Conservation (phyloP, 2,329 filamentous ascomycete genomes). For the Ophiocordyceps australis region DNA sequence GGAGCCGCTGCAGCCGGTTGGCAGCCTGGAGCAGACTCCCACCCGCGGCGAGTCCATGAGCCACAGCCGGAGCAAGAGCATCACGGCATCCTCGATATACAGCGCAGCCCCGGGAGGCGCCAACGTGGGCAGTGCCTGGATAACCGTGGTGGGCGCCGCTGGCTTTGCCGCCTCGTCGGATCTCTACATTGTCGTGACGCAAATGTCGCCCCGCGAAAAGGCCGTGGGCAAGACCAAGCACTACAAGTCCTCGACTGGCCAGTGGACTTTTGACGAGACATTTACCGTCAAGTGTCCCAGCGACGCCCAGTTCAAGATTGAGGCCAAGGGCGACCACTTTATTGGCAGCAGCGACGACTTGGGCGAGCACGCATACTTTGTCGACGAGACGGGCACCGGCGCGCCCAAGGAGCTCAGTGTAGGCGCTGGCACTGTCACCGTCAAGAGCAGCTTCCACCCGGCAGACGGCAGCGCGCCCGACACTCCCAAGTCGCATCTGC, state of each 20-base stretch:
- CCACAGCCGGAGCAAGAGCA: conserved; percentile 36
- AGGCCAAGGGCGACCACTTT: conserved; percentile 69
- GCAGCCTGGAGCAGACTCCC: too few species aligned
- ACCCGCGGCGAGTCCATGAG: conserved; percentile 10
- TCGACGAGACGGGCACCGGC: conserved; percentile 58
- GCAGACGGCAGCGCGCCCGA: conserved; percentile 25
- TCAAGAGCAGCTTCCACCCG: conserved; percentile 55
- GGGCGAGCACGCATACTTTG: conserved; percentile 74
- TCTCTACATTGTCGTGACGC: conserved; percentile 58
- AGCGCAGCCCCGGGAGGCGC: conserved; percentile 41
- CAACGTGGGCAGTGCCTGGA: conserved; percentile 57
- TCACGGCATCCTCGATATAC: conserved; percentile 46
- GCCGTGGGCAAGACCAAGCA: conserved; percentile 85
- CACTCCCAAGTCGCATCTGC: conserved; percentile 26
- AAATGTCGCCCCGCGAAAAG: conserved; percentile 52
- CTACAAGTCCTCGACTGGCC: conserved; percentile 51
- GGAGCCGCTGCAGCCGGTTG: conserved; percentile 12
- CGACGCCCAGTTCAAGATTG: conserved; percentile 71
- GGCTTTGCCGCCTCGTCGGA: conserved; percentile 64
- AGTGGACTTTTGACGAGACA: conserved; percentile 55
- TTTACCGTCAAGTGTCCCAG: conserved; percentile 65
- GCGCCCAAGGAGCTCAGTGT: conserved; percentile 58
- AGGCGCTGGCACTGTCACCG: conserved; percentile 51
- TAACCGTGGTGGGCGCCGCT: conserved; percentile 61
- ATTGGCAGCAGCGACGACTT: conserved; percentile 73